Conservation (phyloP, 345 rosid genomes). For the Pistacia atlantica region DNA sequence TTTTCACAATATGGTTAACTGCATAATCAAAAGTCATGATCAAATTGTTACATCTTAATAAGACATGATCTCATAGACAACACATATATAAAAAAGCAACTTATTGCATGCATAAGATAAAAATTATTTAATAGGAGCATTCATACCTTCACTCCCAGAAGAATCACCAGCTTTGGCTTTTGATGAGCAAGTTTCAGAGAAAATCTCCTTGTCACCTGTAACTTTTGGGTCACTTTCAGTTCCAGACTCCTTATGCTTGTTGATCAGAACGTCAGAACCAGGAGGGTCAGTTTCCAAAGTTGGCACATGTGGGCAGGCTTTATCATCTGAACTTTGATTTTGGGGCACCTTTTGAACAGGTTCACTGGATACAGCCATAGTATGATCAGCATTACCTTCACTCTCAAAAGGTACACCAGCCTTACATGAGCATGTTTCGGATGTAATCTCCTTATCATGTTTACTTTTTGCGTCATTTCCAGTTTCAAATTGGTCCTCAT, state of each 20-base stretch:
- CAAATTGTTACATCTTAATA: no score
- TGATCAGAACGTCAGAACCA: conserved; percentile 13
- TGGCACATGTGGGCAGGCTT: conserved; percentile 16
- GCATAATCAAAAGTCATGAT: no score
- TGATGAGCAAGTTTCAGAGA: conserved; percentile 50
- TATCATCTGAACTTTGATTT: conserved; percentile 30
- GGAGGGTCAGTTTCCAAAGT: conserved; percentile 25
- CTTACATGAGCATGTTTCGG: conserved; percentile 49
- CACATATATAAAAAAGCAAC: no score
- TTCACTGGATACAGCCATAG: conserved; percentile 29
- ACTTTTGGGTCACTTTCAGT: conserved; percentile 41
- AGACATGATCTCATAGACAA: no score
- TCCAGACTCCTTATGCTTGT: conserved; percentile 21
- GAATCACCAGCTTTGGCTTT: conserved; percentile 42
- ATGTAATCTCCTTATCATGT: conserved; percentile 48
- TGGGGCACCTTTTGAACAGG: conserved; percentile 26
- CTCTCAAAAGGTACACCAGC: conserved; percentile 22
- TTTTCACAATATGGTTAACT: no score
- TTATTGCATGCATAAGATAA: no score
- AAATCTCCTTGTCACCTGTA: conserved; percentile 61
- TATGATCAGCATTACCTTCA: conserved; percentile 29
- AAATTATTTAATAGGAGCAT: conserved; percentile 18
- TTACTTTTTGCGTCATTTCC: conserved; percentile 33
- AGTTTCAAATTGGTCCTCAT: conserved; percentile 25
- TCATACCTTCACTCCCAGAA: conserved; percentile 31